These are phyloP conservation scores for Ambrosiella beaveri DNA, from an alignment of 2,329 filamentous ascomycete species.

Conservation along the genomic window DNA sequence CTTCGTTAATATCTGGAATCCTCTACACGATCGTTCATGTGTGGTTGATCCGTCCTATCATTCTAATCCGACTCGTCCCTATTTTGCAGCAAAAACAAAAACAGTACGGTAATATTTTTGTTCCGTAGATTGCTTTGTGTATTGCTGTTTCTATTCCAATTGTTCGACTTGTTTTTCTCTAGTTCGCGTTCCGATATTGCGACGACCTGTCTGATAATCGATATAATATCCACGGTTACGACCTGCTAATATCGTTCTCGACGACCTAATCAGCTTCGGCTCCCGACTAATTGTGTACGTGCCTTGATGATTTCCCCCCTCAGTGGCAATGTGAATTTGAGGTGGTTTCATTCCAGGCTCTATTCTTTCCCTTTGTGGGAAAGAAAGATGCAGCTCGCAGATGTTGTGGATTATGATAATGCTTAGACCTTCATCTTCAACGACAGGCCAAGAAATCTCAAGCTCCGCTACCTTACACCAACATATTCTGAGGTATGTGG, in stretches of 20 bases:
- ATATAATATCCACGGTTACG: neutral
- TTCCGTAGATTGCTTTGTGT: neutral
- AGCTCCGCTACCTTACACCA: too few relatives aligned
- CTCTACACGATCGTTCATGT: neutral
- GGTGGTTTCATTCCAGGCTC: neutral
- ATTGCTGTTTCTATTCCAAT: neutral
- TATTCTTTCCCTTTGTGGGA: neutral
- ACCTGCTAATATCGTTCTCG: neutral
- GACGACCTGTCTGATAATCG: neutral
- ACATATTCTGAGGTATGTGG: neutral
- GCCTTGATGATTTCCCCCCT: neutral
- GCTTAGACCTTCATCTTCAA: too few relatives aligned
- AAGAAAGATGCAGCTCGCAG: too few relatives aligned
- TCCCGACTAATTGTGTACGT: neutral
- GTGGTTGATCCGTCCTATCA: neutral
- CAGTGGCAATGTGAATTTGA: neutral
- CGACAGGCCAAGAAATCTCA: too few relatives aligned
- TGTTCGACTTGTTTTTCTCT: constrained; percentile 2
- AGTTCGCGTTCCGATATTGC: neutral
- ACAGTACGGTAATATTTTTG: neutral
- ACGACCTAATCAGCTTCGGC: neutral
- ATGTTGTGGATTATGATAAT: too few relatives aligned
- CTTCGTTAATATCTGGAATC: neutral
- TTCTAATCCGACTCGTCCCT: neutral
- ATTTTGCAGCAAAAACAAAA: too few relatives aligned